A percentile compares a stretch with the other conserved stretches of the same genome.
Conservation (phyloP, 768 basidiomycete genomes). For the Floccularia luteovirens region DNA sequence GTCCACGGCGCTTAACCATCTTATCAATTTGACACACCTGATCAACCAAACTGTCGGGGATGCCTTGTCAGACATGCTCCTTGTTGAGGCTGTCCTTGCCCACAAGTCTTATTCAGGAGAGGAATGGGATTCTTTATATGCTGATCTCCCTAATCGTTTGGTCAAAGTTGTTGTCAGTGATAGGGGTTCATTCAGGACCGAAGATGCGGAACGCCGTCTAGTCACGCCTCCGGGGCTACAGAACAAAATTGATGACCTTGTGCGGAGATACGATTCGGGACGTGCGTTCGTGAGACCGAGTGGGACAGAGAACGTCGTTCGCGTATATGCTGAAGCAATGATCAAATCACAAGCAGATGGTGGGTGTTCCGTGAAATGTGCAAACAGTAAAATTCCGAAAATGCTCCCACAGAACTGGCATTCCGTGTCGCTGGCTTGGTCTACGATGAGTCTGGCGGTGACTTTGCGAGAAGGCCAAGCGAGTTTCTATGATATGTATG, state of each 20-base stretch:
- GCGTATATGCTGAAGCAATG: conserved; percentile 93
- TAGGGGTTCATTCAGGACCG: conserved; percentile 78
- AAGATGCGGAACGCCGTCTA: conserved; percentile 89
- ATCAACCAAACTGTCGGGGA: conserved; percentile 99
- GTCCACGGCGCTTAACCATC: conserved; percentile 67
- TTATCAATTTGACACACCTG: conserved; percentile 70
- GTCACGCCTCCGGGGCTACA: conserved; percentile 78
- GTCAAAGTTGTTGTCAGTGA: conserved; percentile 89
- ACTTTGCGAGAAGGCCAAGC: conserved; percentile 64
- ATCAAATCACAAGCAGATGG: conserved; percentile 74
- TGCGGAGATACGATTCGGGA: conserved; percentile 72
- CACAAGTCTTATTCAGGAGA: conserved; percentile 78
- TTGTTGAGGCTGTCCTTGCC: conserved; percentile 88
- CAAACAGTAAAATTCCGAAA: conserved; percentile 5
- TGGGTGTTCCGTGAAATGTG: conserved; percentile 28
- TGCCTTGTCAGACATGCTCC: conserved; percentile 90
- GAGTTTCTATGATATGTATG: conserved; percentile 54
- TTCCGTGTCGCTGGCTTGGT: conserved; percentile 81
- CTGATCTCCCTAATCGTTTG: conserved; percentile 89
- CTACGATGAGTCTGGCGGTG: conserved; percentile 79
- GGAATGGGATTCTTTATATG: conserved; percentile 92
- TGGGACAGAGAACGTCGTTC: conserved; percentile 96
- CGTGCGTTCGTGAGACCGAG: conserved; percentile 93
- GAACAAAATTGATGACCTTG: conserved; percentile 72
- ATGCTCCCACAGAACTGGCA: conserved; percentile 56